Evolutionary conservation across 1,284 basidiomycete species (phyloP), one percentile per base, ranked within the genome.

Genomic region (Cryptococcus sp.): DNA sequence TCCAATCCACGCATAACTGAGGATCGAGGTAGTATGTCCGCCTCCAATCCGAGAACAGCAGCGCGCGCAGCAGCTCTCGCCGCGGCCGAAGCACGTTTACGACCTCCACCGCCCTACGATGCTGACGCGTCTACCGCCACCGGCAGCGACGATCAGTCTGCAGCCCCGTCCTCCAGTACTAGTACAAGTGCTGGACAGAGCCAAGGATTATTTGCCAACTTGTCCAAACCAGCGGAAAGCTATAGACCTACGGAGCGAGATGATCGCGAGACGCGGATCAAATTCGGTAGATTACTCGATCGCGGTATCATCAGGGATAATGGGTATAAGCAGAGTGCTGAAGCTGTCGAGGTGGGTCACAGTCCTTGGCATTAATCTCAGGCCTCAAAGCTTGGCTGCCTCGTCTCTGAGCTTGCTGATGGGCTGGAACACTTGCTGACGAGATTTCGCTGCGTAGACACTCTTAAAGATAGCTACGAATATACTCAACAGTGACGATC

Each of bases 401-500:
- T 15, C 3, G 23, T 37, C 39, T 5, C 39, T 26, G 15, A 44
- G 29, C 22, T 6, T 13, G 13, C 34, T 29, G 23, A 29, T 47
- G 41, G 34, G 15, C 7, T 17, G 25, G 50, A 20, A 41, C 29
- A 58, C 37, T 34, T 10, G 23, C 25, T 11, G n/a, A 50, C 37
- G 37, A 17, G 22, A 11, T n/a, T 39, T n/a, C n/a, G 16, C 47
- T 62, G 46, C 15, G 23, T 56, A 78, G 76, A 77, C 74, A 1
- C 67, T 78, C 5, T 44, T 75, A 46, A 75, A 75, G 61, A 75
- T 78, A 38, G 62, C 73, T 4, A 64, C 47, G 25, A 78, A 78
- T 53, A 75, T 78, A 57, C 61, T 68, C 5, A 25, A 59, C 23
- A 59, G 61, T n/a, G 29, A 59, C 11, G 76, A 78, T 13, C 61